Conservation (phyloP, 116 monocot genomes). For the Papilionanthe hybrid region DNA sequence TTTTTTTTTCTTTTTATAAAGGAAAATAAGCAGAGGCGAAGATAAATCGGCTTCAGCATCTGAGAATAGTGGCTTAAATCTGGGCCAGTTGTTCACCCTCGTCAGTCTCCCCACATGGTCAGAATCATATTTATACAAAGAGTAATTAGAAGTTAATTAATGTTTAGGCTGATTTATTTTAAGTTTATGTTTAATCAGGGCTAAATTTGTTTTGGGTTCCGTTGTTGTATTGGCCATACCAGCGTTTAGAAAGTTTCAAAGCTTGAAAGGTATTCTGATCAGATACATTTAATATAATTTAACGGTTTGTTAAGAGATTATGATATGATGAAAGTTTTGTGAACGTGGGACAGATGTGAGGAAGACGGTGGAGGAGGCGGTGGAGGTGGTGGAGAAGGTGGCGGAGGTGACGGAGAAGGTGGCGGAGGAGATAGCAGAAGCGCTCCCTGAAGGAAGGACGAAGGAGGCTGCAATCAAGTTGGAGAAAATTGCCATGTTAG, state of each 20-base stretch:
- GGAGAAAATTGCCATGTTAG: constrained; percentile 2
- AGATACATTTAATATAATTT: neutral
- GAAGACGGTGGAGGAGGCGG: neutral
- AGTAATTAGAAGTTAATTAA: neutral
- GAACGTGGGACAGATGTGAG: too few relatives aligned
- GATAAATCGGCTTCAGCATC: neutral
- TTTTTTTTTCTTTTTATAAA: too few relatives aligned
- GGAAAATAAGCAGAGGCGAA: neutral
- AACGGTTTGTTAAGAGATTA: too few relatives aligned
- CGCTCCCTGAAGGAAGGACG: neutral
- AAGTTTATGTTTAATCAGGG: neutral
- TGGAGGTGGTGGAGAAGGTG: neutral
- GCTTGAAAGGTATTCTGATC: neutral
- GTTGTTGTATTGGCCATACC: neutral
- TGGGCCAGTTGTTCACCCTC: neutral
- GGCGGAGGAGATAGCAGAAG: constrained; percentile 9
- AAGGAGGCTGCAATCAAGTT: constrained; percentile 7
- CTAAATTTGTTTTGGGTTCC: neutral
- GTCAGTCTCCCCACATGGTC: neutral
- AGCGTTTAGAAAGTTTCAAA: neutral
- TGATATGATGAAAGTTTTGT: too few relatives aligned
- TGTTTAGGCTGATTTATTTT: neutral
- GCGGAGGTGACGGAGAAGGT: constrained; percentile 21
- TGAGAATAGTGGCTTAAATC: neutral
- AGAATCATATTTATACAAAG: neutral